A percentile compares a stretch with the other conserved stretches of the same genome.
Evolutionary conservation across 352 stramenopile species (phyloP).

Genomic region (Phytophthora parvispora): DNA sequence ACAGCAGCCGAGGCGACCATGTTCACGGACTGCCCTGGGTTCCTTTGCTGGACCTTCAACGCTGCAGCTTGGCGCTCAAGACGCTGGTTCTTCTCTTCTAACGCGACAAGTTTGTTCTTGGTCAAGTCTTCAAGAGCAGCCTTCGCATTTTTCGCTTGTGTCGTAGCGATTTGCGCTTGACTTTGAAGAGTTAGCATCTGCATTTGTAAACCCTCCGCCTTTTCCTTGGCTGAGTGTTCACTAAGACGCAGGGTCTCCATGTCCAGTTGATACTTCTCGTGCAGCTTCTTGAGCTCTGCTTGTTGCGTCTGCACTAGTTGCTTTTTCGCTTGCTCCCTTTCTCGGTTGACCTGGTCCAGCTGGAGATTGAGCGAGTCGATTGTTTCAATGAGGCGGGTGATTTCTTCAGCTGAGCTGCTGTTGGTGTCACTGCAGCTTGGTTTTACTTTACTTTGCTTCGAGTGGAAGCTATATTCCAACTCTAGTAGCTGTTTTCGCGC

Average conservation of each 20-base stretch:
- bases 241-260: slow-evolving; percentile 73
- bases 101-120: slow-evolving; percentile 49
- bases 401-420: slow-evolving; percentile 42
- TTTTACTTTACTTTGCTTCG: slow-evolving; percentile 46
- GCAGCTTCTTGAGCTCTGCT: slow-evolving; percentile 64
- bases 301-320: slow-evolving; percentile 55
- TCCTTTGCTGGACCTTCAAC: slow-evolving; percentile 43
- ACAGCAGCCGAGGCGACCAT: slow-evolving; percentile 17
- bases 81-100: slow-evolving; percentile 79
- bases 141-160: slow-evolving; percentile 63
- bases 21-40: slow-evolving; percentile 14
- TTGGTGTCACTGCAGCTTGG: slow-evolving; percentile 6
- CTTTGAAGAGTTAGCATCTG: slow-evolving; percentile 65
- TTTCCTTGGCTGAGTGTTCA: slow-evolving; percentile 70
- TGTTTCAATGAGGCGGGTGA: slow-evolving; percentile 73
- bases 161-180: slow-evolving; percentile 58
- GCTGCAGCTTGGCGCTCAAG: slow-evolving; percentile 65
- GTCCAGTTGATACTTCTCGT: slow-evolving; percentile 75
- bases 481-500: slow-evolving; percentile 64
- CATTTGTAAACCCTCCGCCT: slow-evolving; percentile 51
- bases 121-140: slow-evolving; percentile 61
- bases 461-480: slow-evolving; percentile 49
- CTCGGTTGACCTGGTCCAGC: slow-evolving; percentile 54
- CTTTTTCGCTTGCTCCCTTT: slow-evolving; percentile 49
- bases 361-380: slow-evolving; percentile 76